Evolutionary conservation across 2,329 filamentous ascomycete genomes (phyloP).

Genomic region (Aspergillus proliferans): DNA sequence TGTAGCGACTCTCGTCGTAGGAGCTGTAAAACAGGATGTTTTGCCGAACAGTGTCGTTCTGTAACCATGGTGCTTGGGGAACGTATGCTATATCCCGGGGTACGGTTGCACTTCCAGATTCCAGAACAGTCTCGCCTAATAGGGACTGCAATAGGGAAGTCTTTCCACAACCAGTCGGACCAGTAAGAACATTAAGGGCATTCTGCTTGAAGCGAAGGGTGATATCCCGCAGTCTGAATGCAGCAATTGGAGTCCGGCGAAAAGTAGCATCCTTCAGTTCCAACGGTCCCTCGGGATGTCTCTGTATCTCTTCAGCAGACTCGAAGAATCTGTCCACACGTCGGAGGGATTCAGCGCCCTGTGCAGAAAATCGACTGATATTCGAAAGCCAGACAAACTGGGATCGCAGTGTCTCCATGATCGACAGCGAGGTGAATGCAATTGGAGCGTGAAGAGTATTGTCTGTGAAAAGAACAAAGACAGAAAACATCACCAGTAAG

Average conservation of each 20-base stretch:
- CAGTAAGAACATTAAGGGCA: slow-evolving; percentile 51
- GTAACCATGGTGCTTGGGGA: slow-evolving; percentile 59
- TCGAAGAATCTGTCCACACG: slow-evolving; percentile 52
- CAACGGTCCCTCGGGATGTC: slow-evolving; percentile 47
- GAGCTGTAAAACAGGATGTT: slow-evolving; percentile 59
- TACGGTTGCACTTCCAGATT: slow-evolving; percentile 22
- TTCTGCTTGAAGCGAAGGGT: slow-evolving; percentile 48
- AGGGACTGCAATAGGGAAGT: slow-evolving; percentile 45
- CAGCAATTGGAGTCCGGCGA: slow-evolving; percentile 45
- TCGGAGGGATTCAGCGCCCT: slow-evolving; percentile 44
- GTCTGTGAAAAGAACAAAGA: slow-evolving; percentile 46
- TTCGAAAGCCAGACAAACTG: slow-evolving; percentile 49
- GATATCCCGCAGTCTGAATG: slow-evolving; percentile 41
- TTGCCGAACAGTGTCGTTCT: slow-evolving; percentile 59
- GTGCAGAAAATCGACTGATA: slow-evolving; percentile 38
- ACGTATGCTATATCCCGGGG: slow-evolving; percentile 53
- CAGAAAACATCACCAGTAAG: slow-evolving; percentile 50
- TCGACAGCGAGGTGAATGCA: slow-evolving; percentile 52
- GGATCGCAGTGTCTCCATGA: slow-evolving; percentile 49
- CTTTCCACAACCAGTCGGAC: slow-evolving; percentile 53
- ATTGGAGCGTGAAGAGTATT: slow-evolving; percentile 49
- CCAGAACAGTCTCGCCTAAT: slow-evolving; percentile 20
- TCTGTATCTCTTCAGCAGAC: slow-evolving; percentile 44
- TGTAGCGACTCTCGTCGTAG: slow-evolving; percentile 52
- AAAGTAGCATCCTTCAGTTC: slow-evolving; percentile 45